Evolutionary conservation across 1,284 basidiomycete species (phyloP).

Genomic region (Pseudozyma thailandica): DNA sequence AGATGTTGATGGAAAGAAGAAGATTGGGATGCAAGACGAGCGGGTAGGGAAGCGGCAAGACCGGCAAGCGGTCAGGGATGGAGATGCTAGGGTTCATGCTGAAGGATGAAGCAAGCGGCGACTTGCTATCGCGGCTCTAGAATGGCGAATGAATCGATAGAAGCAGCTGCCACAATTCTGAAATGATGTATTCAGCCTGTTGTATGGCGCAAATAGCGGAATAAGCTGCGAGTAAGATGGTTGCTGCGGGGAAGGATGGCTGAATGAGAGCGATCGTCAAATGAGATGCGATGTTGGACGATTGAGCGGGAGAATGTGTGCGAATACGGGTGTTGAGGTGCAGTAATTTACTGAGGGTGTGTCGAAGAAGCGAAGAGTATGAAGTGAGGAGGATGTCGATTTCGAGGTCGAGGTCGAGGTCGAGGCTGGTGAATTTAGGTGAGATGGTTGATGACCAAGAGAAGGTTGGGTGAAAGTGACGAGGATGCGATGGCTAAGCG

Average conservation of each 20-base stretch:
- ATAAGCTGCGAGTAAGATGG: no score
- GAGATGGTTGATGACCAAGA: neutral
- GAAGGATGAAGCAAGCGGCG: neutral
- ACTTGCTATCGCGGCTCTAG: neutral
- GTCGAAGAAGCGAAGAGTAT: no score
- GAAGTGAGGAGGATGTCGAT: neutral
- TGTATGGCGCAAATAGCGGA: no score
- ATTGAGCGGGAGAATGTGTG: no score
- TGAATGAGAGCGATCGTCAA: no score
- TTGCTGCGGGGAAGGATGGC: no score
- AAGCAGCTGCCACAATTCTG: no score
- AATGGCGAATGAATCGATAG: neutral
- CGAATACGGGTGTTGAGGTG: no score
- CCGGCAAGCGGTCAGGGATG: slow-evolving; percentile 59
- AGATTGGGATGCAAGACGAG: slow-evolving; percentile 65
- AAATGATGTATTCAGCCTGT: no score
- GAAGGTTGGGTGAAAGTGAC: neutral
- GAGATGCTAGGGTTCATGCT: slow-evolving; percentile 47
- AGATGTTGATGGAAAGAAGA: slow-evolving; percentile 62
- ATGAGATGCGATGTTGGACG: no score
- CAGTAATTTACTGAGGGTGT: no score
- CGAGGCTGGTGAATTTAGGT: neutral
- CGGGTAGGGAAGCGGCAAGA: slow-evolving; percentile 64
- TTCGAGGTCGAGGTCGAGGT: neutral
- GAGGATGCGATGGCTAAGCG: neutral